Percentiles rank a stretch among this genome's conserved stretches.
Evolutionary conservation across 148 eudicot genomes (phyloP).

Genomic region (Beta vulgaris): DNA sequence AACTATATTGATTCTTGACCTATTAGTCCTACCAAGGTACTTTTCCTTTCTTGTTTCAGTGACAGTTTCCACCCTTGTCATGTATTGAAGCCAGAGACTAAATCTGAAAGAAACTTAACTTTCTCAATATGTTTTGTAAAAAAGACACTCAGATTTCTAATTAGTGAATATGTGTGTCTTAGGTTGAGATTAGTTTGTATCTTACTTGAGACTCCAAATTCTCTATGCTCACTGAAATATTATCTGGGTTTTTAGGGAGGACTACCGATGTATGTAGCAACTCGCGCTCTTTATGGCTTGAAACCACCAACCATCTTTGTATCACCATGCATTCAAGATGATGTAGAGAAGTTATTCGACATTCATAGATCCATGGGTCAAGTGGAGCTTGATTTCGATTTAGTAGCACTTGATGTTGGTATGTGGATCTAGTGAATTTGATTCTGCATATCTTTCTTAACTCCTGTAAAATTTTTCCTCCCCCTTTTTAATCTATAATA

Average conservation of each 20-base stretch:
- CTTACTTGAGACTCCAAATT: conserved; percentile 4
- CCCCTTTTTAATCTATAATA: background rate
- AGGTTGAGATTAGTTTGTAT: conserved; percentile 8
- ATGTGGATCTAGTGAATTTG: conserved; percentile 12
- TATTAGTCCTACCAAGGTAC: background rate
- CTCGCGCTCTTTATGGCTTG: conserved; percentile 83
- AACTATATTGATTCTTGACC: background rate
- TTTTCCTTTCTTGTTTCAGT: background rate
- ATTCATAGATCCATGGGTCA: conserved; percentile 83
- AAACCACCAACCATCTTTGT: conserved; percentile 88
- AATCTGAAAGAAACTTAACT: background rate
- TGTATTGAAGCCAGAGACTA: background rate
- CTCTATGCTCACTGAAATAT: conserved; percentile 2
- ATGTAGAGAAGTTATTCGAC: conserved; percentile 79
- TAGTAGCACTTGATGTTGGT: conserved; percentile 93
- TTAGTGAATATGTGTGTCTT: background rate
- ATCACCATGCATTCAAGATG: conserved; percentile 85
- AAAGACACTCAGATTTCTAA: background rate
- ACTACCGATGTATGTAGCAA: conserved; percentile 92
- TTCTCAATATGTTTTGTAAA: background rate
- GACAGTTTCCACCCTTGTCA: background rate
- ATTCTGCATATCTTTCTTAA: background rate
- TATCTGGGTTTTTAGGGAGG: conserved; percentile 69
- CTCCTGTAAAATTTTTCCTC: background rate
- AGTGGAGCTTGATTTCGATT: conserved; percentile 77